phyloP scores from a whole-genome alignment of 2,329 filamentous ascomycete genomes.

The Sclerotinia nivalis region DNA sequence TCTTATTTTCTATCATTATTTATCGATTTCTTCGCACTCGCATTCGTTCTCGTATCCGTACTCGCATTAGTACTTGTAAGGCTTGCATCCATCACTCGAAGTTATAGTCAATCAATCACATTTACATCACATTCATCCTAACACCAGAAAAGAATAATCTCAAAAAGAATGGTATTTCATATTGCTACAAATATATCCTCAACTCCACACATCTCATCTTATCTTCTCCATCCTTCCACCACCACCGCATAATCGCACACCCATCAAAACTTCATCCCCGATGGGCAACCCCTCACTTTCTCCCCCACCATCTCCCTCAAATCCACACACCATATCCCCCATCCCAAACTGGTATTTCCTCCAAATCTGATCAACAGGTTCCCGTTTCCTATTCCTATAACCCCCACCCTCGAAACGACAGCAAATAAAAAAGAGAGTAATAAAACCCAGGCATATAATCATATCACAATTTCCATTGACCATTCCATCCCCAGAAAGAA shows the following conservation, averaged over 20 bases:
- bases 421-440: background rate
- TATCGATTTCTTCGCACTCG: too few species aligned
- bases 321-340: background rate
- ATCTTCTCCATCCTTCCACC: background rate
- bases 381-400: background rate
- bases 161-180: conserved; percentile 20
- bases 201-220: conserved; percentile 1
- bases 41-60: too few species aligned
- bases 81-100: too few species aligned
- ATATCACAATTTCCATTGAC: conserved; percentile 22
- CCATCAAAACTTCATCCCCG: too few species aligned
- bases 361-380: conserved; percentile 20
- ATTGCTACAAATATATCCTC: conserved; percentile 25
- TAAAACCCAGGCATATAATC: conserved; percentile 23
- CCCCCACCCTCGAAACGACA: background rate
- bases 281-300: too few species aligned
- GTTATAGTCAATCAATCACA: background rate
- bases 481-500: conserved; percentile 10
- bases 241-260: background rate
- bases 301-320: background rate
- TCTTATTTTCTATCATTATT: too few species aligned
- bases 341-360: conserved; percentile 15
- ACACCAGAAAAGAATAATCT: background rate
- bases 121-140: background rate
- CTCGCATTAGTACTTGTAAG: too few species aligned